Evolutionary conservation across 805 yeast species (phyloP).

Genomic region (Kockiozyma suomiensis): DNA sequence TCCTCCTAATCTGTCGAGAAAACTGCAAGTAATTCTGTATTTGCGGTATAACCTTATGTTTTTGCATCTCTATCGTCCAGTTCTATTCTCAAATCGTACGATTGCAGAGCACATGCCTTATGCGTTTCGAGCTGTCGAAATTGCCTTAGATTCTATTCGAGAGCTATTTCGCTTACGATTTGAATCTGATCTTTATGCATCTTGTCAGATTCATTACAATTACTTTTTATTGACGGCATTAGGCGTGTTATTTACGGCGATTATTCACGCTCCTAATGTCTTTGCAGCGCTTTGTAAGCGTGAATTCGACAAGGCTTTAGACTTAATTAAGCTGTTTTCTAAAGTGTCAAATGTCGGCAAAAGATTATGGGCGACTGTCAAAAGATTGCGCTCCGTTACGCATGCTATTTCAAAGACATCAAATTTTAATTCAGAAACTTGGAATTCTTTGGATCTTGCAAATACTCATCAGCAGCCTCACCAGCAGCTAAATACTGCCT

Average conservation of each 20-base stretch:
- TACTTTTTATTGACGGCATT: constrained; percentile 37
- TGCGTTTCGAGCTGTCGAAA: constrained; percentile 34
- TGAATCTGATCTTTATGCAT: constrained; percentile 32
- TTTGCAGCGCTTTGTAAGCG: constrained; percentile 25
- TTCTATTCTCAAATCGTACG: constrained; percentile 26
- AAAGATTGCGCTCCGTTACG: constrained; percentile 14
- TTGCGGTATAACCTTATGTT: constrained; percentile 27
- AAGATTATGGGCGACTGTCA: constrained; percentile 27
- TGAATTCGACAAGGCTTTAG: constrained; percentile 35
- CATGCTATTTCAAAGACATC: constrained; percentile 1
- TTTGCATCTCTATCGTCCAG: constrained; percentile 32
- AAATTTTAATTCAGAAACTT: neutral
- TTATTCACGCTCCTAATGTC: constrained; percentile 34
- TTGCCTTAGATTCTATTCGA: constrained; percentile 35
- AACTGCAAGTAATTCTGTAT: constrained; percentile 22
- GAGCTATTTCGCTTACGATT: constrained; percentile 34
- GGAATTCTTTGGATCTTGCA: neutral
- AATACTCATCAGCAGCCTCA: neutral
- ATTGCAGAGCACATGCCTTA: constrained; percentile 23
- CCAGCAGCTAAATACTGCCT: too few species aligned
- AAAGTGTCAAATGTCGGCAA: constrained; percentile 24
- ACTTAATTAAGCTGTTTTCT: constrained; percentile 32
- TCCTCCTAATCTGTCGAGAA: constrained; percentile 18
- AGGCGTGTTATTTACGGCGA: constrained; percentile 36
- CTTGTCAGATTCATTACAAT: constrained; percentile 37